Conservation (phyloP, 805 yeast species). For the Saccharomycopsis schoenii region DNA sequence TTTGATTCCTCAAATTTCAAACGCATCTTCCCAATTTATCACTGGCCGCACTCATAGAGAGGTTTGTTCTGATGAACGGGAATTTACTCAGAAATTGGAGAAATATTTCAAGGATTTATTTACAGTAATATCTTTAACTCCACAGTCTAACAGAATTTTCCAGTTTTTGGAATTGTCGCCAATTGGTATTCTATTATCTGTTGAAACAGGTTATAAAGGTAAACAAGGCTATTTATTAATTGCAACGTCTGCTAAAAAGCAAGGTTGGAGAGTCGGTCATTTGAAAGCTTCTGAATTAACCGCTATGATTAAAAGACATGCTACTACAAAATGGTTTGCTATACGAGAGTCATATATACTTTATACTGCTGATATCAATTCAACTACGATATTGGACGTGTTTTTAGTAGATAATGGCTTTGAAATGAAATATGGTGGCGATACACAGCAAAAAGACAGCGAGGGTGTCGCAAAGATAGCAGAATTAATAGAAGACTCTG, state of each 20-base stretch:
- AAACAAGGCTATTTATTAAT: conserved; percentile 82
- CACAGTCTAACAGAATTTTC: conserved; percentile 75
- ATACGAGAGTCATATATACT: conserved; percentile 76
- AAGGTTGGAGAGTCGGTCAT: conserved; percentile 96
- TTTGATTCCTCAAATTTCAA: conserved; percentile 8
- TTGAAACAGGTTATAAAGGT: conserved; percentile 74
- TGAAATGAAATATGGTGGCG: conserved; percentile 41
- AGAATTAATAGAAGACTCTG: conserved; percentile 34
- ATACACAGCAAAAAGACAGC: conserved; percentile 23
- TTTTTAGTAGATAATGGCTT: conserved; percentile 79
- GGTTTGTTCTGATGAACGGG: background rate
- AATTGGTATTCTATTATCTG: conserved; percentile 69
- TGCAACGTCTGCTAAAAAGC: conserved; percentile 73
- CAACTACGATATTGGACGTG: conserved; percentile 85
- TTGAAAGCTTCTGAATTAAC: conserved; percentile 66
- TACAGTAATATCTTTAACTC: conserved; percentile 49
- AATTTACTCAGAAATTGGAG: conserved; percentile 39
- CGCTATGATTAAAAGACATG: conserved; percentile 85
- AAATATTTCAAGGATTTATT: conserved; percentile 58
- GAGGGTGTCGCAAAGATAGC: conserved; percentile 15
- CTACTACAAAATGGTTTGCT: conserved; percentile 80
- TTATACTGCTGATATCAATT: conserved; percentile 76
- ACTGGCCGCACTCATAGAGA: background rate
- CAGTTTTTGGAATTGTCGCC: conserved; percentile 89
- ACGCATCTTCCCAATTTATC: background rate